Conservation (phyloP, 139 green algal species). For the Diplosphaera chodatii region DNA sequence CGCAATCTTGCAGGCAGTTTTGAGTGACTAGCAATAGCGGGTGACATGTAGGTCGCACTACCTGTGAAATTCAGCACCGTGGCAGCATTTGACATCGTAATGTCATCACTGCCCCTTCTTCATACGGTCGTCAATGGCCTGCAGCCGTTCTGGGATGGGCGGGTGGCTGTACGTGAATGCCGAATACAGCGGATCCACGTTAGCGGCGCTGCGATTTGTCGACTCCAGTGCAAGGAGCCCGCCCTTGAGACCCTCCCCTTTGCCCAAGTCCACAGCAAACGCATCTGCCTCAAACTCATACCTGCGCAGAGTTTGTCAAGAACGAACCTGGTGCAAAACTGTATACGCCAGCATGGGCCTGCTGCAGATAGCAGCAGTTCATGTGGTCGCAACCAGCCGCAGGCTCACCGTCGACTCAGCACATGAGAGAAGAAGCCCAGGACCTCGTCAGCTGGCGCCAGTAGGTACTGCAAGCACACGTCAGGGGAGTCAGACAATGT, state of each 20-base stretch:
- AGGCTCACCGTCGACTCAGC: constrained; percentile 41
- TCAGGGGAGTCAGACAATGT: too few relatives aligned
- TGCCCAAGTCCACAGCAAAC: constrained; percentile 62
- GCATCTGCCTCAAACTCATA: constrained; percentile 90
- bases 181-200: constrained; percentile 54
- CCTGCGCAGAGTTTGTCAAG: too few relatives aligned
- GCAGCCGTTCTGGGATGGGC: constrained; percentile 68
- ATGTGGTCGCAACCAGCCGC: too few relatives aligned
- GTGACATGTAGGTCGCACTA: too few relatives aligned
- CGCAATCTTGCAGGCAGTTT: too few relatives aligned
- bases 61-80: too few relatives aligned
- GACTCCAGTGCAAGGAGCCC: constrained; percentile 76
- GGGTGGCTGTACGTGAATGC: constrained; percentile 82
- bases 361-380: too few relatives aligned
- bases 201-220: constrained; percentile 66
- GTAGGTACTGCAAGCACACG: background rate
- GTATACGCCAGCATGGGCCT: too few relatives aligned
- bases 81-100: too few relatives aligned
- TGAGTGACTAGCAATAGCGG: too few relatives aligned
- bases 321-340: too few relatives aligned
- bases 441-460: constrained; percentile 13
- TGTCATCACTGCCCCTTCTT: constrained; percentile 29
- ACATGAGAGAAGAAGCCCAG: constrained; percentile 63
- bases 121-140: constrained; percentile 50
- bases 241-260: constrained; percentile 36